phyloP scores from a whole-genome alignment of 1,139 yeast genomes.

The Arxiozyma telluris region DNA sequence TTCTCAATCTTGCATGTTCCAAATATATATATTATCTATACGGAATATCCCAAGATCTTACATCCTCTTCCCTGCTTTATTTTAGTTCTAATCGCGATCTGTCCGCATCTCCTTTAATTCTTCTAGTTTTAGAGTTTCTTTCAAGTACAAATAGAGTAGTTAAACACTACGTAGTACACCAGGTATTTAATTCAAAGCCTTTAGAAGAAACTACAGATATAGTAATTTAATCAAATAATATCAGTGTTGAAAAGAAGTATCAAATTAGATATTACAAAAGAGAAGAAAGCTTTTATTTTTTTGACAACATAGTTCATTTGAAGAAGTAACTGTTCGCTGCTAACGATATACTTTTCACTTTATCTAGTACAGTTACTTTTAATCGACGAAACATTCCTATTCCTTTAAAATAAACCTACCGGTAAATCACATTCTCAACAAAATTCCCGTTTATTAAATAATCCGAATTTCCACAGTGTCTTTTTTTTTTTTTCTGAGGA shows the following conservation, averaged over 20 bases:
- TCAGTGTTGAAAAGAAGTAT: too few species aligned
- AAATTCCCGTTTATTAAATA: background rate
- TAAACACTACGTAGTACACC: background rate
- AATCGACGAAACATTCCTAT: background rate
- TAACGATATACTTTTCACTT: background rate
- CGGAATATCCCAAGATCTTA: background rate
- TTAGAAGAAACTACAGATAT: too few species aligned
- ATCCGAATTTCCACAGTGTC: background rate
- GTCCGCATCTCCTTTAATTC: background rate
- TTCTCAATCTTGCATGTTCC: background rate
- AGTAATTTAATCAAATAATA: too few species aligned
- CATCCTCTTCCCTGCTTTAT: background rate
- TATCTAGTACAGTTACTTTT: background rate
- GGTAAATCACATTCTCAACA: background rate
- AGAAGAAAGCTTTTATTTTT: too few species aligned
- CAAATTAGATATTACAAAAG: background rate
- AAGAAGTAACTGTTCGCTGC: background rate
- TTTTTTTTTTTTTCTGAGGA: too few species aligned
- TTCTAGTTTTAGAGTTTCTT: too few species aligned
- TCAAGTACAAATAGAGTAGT: too few species aligned
- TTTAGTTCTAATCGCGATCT: too few species aligned
- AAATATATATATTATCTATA: too few species aligned
- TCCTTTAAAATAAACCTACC: background rate
- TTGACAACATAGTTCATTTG: background rate
- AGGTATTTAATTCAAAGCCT: too few species aligned